Conservation (phyloP, 148 eudicot genomes). For the Rhododendron williamsianum region DNA sequence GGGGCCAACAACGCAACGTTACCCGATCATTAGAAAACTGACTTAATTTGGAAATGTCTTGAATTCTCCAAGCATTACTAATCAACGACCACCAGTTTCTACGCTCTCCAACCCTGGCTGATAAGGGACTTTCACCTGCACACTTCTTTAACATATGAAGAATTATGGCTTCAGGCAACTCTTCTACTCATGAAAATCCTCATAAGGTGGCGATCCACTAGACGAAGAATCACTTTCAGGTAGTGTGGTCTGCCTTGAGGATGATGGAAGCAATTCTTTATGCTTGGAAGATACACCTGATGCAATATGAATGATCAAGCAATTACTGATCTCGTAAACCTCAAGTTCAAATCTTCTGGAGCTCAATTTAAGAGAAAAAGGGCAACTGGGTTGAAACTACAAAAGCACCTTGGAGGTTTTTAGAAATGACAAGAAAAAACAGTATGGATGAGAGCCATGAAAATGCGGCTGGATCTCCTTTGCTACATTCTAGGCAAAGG, state of each 20-base stretch:
- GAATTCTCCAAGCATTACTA: background rate
- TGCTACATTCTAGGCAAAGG: background rate
- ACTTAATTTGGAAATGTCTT: background rate
- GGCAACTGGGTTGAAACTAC: background rate
- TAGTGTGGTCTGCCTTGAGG: slow-evolving; percentile 64
- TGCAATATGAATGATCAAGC: background rate
- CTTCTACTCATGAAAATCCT: slow-evolving; percentile 52
- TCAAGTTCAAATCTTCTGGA: background rate
- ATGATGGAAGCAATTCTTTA: slow-evolving; percentile 67
- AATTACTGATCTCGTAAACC: background rate
- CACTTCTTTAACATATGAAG: background rate
- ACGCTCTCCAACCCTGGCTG: background rate
- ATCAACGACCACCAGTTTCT: background rate
- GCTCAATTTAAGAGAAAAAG: background rate
- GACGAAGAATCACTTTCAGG: slow-evolving; percentile 66
- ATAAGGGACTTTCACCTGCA: background rate
- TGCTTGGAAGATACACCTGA: slow-evolving; percentile 65
- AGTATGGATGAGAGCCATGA: background rate
- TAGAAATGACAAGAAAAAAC: background rate
- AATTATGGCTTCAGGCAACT: slow-evolving; percentile 2
- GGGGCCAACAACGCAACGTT: background rate
- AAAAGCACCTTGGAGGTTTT: background rate
- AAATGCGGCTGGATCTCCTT: background rate
- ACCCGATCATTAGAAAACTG: background rate
- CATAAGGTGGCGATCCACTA: slow-evolving; percentile 62